phyloP scores from a whole-genome alignment of 192 early-diverging fungal genomes.

The Podochytrium sp. region DNA sequence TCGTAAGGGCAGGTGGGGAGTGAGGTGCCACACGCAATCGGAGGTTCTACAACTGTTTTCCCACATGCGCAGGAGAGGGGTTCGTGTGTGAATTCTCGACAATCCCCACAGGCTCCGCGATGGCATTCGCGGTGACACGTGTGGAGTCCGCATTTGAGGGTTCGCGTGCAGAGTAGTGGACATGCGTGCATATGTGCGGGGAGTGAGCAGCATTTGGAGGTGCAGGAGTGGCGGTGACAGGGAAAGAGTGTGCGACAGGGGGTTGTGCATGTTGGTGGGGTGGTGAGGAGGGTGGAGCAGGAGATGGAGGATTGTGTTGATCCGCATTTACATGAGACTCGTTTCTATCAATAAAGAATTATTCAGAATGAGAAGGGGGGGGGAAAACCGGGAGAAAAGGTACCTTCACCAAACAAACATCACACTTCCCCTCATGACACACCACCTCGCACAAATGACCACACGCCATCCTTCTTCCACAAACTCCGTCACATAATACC shows the following conservation, averaged over 20 bases:
- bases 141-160: slow-evolving; percentile 14
- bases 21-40: slow-evolving; percentile 1
- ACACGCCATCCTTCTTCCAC: slow-evolving; percentile 10
- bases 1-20: background rate
- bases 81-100: slow-evolving; percentile 6
- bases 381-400: background rate
- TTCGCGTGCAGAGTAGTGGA: background rate
- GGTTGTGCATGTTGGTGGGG: background rate
- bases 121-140: slow-evolving; percentile 15
- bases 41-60: slow-evolving; percentile 15
- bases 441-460: slow-evolving; percentile 4
- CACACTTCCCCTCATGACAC: slow-evolving; percentile 23
- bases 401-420: slow-evolving; percentile 17
- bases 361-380: background rate
- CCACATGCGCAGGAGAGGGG: slow-evolving; percentile 15
- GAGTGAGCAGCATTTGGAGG: background rate
- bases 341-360: background rate
- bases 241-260: background rate
- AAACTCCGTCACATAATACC: slow-evolving; percentile 8
- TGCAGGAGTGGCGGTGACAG: slow-evolving; percentile 14
- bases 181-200: slow-evolving; percentile 4
- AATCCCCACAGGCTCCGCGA: slow-evolving; percentile 15
- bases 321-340: background rate
- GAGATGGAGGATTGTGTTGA: background rate
- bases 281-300: background rate